Conservation (phyloP, 306 rosid genomes). For the Ammopiptanthus mongolicus region DNA sequence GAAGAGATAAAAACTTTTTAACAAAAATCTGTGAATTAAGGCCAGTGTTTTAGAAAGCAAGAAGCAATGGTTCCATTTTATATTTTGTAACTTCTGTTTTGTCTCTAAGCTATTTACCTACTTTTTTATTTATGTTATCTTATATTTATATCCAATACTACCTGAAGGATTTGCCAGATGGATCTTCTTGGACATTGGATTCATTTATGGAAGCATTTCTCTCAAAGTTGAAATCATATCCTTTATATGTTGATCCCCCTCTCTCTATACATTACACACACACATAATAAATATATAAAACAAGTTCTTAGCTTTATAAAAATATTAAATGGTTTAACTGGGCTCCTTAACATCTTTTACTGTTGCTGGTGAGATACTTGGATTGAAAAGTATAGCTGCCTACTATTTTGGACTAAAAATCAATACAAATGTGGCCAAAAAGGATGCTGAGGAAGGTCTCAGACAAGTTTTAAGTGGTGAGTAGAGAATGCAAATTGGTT, state of each 20-base stretch:
- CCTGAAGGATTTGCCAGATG: constrained; percentile 55
- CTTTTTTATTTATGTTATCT: neutral
- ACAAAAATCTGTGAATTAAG: neutral
- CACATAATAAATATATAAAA: neutral
- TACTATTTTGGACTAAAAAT: constrained; percentile 79
- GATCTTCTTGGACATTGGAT: constrained; percentile 75
- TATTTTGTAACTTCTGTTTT: neutral
- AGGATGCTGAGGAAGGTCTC: constrained; percentile 75
- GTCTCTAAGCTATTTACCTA: neutral
- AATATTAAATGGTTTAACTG: constrained; percentile 2
- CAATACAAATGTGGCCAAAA: constrained; percentile 47
- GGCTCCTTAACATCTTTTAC: constrained; percentile 58
- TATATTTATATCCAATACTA: neutral
- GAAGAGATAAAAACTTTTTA: neutral
- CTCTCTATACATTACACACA: neutral
- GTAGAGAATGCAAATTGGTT: constrained; percentile 21
- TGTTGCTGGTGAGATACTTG: constrained; percentile 47
- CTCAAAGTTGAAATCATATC: constrained; percentile 84
- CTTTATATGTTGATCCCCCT: constrained; percentile 26
- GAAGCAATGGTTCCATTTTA: neutral
- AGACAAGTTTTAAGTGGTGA: constrained; percentile 46
- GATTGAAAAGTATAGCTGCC: constrained; percentile 87
- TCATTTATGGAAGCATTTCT: constrained; percentile 45
- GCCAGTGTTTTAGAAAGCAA: neutral
- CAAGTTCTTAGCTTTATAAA: neutral